Percentiles rank a stretch among this genome's conserved stretches.
phyloP scores from a whole-genome alignment of 2,329 filamentous ascomycete species.

The Aureobasidium musti region DNA sequence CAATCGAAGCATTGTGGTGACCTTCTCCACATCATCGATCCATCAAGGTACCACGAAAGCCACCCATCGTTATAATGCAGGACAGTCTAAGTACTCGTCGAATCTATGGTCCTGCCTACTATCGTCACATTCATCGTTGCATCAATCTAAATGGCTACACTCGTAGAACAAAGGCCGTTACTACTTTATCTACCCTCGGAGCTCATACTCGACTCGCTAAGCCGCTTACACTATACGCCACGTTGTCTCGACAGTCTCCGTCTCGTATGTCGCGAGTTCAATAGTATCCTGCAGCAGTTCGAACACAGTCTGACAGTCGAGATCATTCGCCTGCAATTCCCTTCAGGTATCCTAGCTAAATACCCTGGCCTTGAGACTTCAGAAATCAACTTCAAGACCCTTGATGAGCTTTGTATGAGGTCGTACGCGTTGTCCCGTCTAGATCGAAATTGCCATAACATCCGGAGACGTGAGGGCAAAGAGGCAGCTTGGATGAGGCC shows the following conservation, averaged over 20 bases:
- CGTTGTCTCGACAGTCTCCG: conserved; percentile 34
- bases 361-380: conserved; percentile 33
- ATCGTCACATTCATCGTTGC: background rate
- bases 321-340: conserved; percentile 34
- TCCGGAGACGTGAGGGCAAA: conserved; percentile 34
- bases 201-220: conserved; percentile 36
- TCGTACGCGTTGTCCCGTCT: conserved; percentile 33
- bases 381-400: conserved; percentile 33
- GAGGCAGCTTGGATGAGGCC: conserved; percentile 40
- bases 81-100: background rate
- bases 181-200: conserved; percentile 36
- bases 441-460: conserved; percentile 38
- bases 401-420: conserved; percentile 34
- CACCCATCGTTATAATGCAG: background rate
- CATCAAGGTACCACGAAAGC: conserved; percentile 11
- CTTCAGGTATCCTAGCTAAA: conserved; percentile 30
- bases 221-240: conserved; percentile 38
- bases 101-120: no score
- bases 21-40: conserved; percentile 3
- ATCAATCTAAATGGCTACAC: background rate
- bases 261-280: conserved; percentile 36
- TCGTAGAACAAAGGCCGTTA: background rate
- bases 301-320: conserved; percentile 37
- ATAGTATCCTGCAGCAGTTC: conserved; percentile 37
- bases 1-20: background rate